Percentiles rank a stretch among this genome's conserved stretches.
phyloP scores from a whole-genome alignment of 2,329 filamentous ascomycete species.

The Knoxdaviesia proteae region DNA sequence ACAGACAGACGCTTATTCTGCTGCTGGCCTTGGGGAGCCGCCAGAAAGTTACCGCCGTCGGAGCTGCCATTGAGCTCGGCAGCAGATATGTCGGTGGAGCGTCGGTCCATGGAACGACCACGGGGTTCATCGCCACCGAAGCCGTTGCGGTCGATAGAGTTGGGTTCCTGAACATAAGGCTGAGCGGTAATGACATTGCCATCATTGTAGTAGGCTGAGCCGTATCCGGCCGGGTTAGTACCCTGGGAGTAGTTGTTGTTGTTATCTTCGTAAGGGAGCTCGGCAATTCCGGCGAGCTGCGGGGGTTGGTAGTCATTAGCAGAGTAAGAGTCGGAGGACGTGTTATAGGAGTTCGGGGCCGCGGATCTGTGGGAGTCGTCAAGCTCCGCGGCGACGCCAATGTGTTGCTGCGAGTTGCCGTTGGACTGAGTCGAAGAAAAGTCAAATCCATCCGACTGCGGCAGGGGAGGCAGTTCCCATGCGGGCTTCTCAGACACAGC shows the following conservation, averaged over 20 bases:
- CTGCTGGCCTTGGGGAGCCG: constrained; percentile 30
- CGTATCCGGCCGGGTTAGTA: too few species aligned
- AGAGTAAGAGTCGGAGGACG: too few species aligned
- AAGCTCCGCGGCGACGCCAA: too few species aligned
- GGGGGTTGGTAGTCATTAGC: not conserved
- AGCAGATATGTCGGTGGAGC: constrained; percentile 5
- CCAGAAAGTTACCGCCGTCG: constrained; percentile 18
- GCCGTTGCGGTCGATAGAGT: constrained; percentile 5
- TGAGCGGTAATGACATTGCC: constrained; percentile 9
- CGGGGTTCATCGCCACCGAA: constrained; percentile 11
- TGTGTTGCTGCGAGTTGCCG: too few species aligned
- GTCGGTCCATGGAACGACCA: constrained; percentile 13
- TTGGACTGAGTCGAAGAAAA: too few species aligned
- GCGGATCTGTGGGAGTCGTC: too few species aligned
- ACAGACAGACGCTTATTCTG: constrained; percentile 36
- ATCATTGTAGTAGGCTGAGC: constrained; percentile 11
- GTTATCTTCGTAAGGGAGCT: constrained; percentile 4
- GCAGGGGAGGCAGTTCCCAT: too few species aligned
- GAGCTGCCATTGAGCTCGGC: constrained; percentile 5
- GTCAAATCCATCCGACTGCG: too few species aligned
- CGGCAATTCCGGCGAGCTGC: not conserved
- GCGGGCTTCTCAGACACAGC: too few species aligned
- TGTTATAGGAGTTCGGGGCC: too few species aligned
- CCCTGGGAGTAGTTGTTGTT: not conserved
- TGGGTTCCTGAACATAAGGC: constrained; percentile 2